A percentile compares a stretch with the other conserved stretches of the same genome.
Conservation (phyloP, 148 eudicot genomes). For the Chenopodium album region DNA sequence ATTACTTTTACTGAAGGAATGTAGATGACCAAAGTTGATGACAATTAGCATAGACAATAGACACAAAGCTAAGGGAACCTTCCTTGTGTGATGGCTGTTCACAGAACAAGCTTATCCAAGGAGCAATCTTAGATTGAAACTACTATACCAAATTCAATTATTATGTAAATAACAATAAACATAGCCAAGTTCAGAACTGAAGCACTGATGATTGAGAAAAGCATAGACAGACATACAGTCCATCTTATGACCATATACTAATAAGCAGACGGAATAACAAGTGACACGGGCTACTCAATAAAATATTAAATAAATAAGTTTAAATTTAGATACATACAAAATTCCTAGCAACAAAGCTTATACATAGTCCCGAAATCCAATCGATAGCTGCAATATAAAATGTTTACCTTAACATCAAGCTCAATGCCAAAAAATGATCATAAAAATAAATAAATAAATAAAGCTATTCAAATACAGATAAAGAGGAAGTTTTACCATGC, state of each 20-base stretch:
- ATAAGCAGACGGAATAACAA: neutral
- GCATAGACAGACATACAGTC: neutral
- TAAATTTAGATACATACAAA: constrained; percentile 58
- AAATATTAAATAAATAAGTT: neutral
- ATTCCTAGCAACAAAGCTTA: constrained; percentile 75
- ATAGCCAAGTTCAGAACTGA: neutral
- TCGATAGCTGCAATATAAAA: constrained; percentile 68
- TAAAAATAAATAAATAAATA: neutral
- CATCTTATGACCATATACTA: neutral
- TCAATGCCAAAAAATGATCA: constrained; percentile 21
- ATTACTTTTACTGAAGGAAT: constrained; percentile 11
- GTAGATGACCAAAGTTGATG: neutral
- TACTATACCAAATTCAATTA: neutral
- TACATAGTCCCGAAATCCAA: constrained; percentile 56
- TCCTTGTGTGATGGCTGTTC: neutral
- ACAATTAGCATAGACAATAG: neutral
- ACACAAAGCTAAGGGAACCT: neutral
- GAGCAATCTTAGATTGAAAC: neutral
- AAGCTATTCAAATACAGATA: neutral
- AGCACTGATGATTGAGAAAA: neutral
- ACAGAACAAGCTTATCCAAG: neutral
- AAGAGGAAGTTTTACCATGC: constrained; percentile 45
- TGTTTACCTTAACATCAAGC: constrained; percentile 30
- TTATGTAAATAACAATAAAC: neutral
- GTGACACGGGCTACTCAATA: constrained; percentile 4